Base-by-base conservation (phyloP, 805 yeast genomes). In the Candida easanensis region DNA sequence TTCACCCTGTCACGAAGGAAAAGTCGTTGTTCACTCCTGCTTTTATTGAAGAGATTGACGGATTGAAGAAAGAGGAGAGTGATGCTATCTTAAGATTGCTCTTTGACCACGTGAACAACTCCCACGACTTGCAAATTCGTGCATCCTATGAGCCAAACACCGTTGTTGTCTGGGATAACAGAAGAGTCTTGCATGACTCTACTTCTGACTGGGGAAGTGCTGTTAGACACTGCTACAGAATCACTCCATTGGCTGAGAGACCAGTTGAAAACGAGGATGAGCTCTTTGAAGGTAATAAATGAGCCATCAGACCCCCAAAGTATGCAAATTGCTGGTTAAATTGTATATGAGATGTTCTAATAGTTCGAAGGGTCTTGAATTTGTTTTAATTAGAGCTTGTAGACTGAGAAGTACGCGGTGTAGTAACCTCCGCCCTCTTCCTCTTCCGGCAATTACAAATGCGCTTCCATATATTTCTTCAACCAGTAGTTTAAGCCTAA, bases 121-220 rank as follows among this genome's bases (percentile, higher is more conserved):
- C 77, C 21, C 74, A 70, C n/a, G 88, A 82, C 60, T 69, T 82
- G 53, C 87, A 83, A 51, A 68, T 82, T 41, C 75, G 90, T 58
- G 86, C 87, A 36, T 71, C 63, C 42, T 85, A 88, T 85, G 82
- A 79, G 58, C 80, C 82, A 41, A 74, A 76, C 38, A 76, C 88
- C 1, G 83, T 85, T 39, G 87, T 81, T 16, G 63, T 83, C 22
- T 85, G 91, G 91, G 93, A 85, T 57, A 85, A 85, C 70, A 78
- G 93, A 60, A 70, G 83, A 57, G 75, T 80, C 10, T 64, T 76
- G 21, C 93, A 85, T 61, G 69, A 85, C 11, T 88, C 89, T 14
- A 71, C 80, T 15, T 74, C 78, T 42, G 91, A 85, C 56, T 84
- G 87, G 82, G 83, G 76, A 51, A 70, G 84, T 15, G 76, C 73